Evolutionary conservation across 805 yeast species (phyloP), one percentile per base, ranked within the genome.

Genomic region (Maudiozyma barnettii): DNA sequence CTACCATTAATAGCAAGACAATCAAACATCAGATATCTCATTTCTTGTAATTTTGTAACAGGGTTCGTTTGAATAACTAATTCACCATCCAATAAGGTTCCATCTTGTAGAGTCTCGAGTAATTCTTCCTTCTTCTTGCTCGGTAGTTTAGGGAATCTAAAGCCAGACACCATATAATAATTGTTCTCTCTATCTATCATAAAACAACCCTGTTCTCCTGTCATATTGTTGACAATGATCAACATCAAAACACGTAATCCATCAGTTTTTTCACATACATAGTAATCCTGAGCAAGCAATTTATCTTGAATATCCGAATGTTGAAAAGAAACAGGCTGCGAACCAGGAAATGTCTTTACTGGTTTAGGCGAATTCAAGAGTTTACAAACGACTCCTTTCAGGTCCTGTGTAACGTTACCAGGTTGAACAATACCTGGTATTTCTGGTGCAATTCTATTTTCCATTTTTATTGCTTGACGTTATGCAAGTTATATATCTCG

Each of bases 241-340:
- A 84, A 74, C 72, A 93, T 71, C 46, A 93, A 69, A 49, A 95
- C 88, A 45, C 99, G 72, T 43, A 91, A 69, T 0, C 99, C 99
- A 66, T 93, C 99, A 0, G 93, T 79, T 63, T 93, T 93, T 59
- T 93, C 99, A 68, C 99, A 95, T 0, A 93, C 99, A 54, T 81
- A 82, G 61, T 90, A 93, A 58, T 95, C 98, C 49, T 81, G 80
- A 3, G 73, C 67, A 60, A 75, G 61, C 43, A 93, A 68, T 31
- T 80, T 77, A 42, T 78, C 77, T 3, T 63, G 63, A 21, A 93
- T 70, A 66, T 91, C 96, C 31, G 74, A 69, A 47, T 87, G 73
- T 39, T 85, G 81, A 61, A 93, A 90, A 22, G 96, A 86, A 2
- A 91, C 86, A 0, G 99, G 99, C 66, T 95, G 99, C 1, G 96